Evolutionary conservation across 148 eudicot species (phyloP).

Genomic region (Oxyria digyna): DNA sequence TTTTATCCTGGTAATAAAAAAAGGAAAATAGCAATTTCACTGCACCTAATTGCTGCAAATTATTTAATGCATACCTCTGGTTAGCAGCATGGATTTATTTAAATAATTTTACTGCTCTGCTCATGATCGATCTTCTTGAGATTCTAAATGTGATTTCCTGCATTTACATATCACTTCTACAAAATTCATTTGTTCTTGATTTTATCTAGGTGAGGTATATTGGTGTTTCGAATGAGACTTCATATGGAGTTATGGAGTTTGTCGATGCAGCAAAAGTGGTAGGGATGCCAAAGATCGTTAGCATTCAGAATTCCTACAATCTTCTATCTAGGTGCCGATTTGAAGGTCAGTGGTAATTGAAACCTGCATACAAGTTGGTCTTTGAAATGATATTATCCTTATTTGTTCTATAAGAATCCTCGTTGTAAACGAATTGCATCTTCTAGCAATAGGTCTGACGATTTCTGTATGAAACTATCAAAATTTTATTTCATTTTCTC

Average conservation of each 20-base stretch:
- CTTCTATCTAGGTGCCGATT: slow-evolving; percentile 62
- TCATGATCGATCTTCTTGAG: not conserved
- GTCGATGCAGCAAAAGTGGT: slow-evolving; percentile 81
- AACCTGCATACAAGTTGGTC: not conserved
- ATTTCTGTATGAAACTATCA: not conserved
- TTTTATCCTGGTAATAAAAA: not conserved
- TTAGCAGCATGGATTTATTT: not conserved
- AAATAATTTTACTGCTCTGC: not conserved
- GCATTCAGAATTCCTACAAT: slow-evolving; percentile 86
- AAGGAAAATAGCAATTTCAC: not conserved
- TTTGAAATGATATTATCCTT: not conserved
- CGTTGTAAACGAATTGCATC: not conserved
- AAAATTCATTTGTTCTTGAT: not conserved
- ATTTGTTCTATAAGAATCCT: not conserved
- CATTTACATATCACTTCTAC: not conserved
- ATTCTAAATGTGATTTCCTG: not conserved
- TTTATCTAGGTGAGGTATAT: slow-evolving; percentile 67
- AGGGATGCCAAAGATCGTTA: slow-evolving; percentile 87
- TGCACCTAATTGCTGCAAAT: not conserved
- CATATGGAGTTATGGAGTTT: slow-evolving; percentile 96
- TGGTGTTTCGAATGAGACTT: slow-evolving; percentile 95
- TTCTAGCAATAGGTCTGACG: not conserved
- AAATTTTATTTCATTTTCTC: not conserved
- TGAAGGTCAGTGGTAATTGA: slow-evolving; percentile 34
- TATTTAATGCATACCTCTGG: not conserved